Conservation (phyloP, 208 protist species). For the Crithidia thermophila region DNA sequence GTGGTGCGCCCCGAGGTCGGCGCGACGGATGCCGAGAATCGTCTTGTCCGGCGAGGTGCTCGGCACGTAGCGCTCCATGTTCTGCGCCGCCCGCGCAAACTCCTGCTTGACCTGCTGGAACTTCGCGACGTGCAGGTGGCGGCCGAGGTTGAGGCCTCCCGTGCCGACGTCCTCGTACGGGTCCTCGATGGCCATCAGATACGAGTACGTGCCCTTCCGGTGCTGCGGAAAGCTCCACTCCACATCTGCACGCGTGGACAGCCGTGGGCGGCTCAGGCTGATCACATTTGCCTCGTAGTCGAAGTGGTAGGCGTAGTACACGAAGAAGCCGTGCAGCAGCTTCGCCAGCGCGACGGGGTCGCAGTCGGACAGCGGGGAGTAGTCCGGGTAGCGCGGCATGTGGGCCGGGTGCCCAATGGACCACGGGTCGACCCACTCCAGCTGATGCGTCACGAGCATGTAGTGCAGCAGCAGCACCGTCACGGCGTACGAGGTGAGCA, state of each 20-base stretch:
- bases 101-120: constrained; percentile 91
- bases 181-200: constrained; percentile 86
- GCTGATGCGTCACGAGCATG: constrained; percentile 75
- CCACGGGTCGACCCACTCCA: constrained; percentile 88
- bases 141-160: constrained; percentile 86
- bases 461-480: constrained; percentile 89
- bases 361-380: constrained; percentile 70
- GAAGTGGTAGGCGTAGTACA: constrained; percentile 84
- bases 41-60: constrained; percentile 79
- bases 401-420: constrained; percentile 85
- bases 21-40: constrained; percentile 76
- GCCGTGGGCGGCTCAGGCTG: constrained; percentile 74
- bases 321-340: constrained; percentile 88
- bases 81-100: constrained; percentile 77
- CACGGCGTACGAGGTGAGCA: constrained; percentile 91
- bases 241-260: constrained; percentile 61
- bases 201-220: constrained; percentile 83
- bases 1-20: constrained; percentile 46
- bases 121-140: constrained; percentile 86
- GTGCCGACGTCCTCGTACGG: constrained; percentile 88
- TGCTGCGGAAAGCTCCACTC: constrained; percentile 82
- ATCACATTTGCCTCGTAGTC: constrained; percentile 83
- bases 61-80: constrained; percentile 82
- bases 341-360: constrained; percentile 70
- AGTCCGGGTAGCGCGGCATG: constrained; percentile 88